A percentile compares a stretch with the other conserved stretches of the same genome.
These are phyloP conservation scores for Paraglomus brasilianum DNA, from an alignment of 192 early-diverging fungal genomes.

Conservation along the genomic window DNA sequence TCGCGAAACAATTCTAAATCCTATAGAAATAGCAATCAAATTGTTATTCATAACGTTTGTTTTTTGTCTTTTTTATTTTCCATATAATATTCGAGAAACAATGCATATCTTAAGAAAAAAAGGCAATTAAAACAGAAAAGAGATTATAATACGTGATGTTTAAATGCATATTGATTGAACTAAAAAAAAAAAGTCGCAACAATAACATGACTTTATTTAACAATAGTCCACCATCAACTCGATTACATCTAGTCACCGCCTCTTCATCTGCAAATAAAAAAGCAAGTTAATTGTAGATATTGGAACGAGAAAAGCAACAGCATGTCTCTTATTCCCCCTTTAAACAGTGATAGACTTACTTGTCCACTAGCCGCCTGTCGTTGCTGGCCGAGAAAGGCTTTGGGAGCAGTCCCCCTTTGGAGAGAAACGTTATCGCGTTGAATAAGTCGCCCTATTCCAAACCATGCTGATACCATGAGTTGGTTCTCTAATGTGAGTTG, in stretches of 20 bases:
- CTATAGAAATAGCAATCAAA: no score
- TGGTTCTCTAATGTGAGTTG: conserved; percentile 76
- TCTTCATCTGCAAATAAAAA: conserved; percentile 9
- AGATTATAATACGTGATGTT: no score
- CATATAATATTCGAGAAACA: no score
- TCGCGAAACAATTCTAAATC: no score
- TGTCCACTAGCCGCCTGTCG: conserved; percentile 35
- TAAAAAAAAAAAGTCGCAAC: no score
- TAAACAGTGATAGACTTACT: not conserved
- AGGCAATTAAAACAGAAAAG: no score
- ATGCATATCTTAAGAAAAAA: no score
- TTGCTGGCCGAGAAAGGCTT: conserved; percentile 42
- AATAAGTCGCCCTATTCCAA: conserved; percentile 51
- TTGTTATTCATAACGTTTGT: no score
- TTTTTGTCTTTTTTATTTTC: no score
- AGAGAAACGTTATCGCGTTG: conserved; percentile 52
- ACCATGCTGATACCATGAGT: conserved; percentile 83
- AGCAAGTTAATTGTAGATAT: not conserved
- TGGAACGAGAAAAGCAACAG: not conserved
- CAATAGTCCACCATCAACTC: conserved; percentile 13
- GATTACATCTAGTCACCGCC: conserved; percentile 29
- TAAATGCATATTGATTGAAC: no score
- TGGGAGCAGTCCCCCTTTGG: conserved; percentile 37
- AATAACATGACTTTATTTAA: no score
- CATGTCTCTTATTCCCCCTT: not conserved